Percentiles rank a stretch among this genome's conserved stretches.
Conservation (phyloP, 1,284 basidiomycete species). For the Ceratobasidium sp. region DNA sequence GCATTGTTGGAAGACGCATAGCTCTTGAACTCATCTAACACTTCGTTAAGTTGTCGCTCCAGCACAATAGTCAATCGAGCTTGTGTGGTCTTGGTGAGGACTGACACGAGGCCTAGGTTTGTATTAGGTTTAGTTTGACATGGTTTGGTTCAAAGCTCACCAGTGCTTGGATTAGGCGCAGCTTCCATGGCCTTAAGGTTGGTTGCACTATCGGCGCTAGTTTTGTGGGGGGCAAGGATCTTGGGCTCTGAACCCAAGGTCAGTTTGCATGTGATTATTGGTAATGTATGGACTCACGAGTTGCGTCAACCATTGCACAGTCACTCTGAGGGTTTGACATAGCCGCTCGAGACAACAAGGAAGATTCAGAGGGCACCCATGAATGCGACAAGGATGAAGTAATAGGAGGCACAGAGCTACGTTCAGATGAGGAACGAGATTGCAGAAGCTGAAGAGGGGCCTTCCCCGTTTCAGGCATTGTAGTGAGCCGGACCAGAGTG, state of each 20-base stretch:
- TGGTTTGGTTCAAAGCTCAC: neutral
- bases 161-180: neutral
- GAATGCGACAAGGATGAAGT: neutral
- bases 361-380: no score
- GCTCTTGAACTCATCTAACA: neutral
- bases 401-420: neutral
- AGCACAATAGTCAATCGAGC: conserved; percentile 6
- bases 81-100: neutral
- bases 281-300: neutral
- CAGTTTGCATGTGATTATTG: neutral
- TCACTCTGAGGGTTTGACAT: neutral
- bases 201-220: neutral
- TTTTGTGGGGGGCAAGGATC: neutral
- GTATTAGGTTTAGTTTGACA: neutral
- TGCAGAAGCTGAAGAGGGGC: conserved; percentile 5
- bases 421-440: neutral
- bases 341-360: neutral
- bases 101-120: neutral
- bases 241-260: neutral
- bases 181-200: neutral
- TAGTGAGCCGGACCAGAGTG: neutral
- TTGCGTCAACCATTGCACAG: neutral
- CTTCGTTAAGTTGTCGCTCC: conserved; percentile 13
- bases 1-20: neutral
- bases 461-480: neutral